These are phyloP conservation scores for Candida koratica DNA, from an alignment of 805 yeast genomes.

Conservation along the genomic window DNA sequence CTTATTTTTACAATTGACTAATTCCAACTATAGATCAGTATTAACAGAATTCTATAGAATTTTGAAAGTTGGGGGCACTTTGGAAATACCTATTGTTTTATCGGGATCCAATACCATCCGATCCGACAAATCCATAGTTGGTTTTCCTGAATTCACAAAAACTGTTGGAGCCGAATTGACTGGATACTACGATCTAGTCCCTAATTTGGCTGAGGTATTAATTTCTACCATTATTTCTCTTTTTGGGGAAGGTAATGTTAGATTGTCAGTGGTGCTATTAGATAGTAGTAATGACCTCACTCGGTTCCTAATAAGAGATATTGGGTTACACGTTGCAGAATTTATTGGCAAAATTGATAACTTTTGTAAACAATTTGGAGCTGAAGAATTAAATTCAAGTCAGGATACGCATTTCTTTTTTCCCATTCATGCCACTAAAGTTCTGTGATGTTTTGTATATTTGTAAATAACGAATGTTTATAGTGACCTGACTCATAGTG, in stretches of 20 bases:
- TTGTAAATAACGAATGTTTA: neutral
- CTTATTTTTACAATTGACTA: conserved; percentile 28
- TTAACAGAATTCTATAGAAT: conserved; percentile 34
- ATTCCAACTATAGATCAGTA: conserved; percentile 22
- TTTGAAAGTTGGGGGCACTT: conserved; percentile 31
- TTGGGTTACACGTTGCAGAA: conserved; percentile 29
- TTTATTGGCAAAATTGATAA: conserved; percentile 29
- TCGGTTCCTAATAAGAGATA: conserved; percentile 26
- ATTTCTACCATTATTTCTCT: conserved; percentile 21
- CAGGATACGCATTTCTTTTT: conserved; percentile 15
- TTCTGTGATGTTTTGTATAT: neutral
- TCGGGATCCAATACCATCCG: conserved; percentile 15
- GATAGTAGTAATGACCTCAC: conserved; percentile 29
- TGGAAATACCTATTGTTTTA: conserved; percentile 29
- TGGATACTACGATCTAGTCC: conserved; percentile 20
- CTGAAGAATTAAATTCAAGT: conserved; percentile 10
- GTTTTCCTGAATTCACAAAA: conserved; percentile 14
- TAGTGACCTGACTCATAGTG: neutral
- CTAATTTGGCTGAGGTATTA: conserved; percentile 22
- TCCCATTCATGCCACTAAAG: conserved; percentile 14
- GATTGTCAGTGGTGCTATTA: conserved; percentile 26
- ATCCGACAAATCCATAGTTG: conserved; percentile 12
- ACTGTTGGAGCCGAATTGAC: conserved; percentile 12
- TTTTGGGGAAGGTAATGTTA: conserved; percentile 35
- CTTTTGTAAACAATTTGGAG: conserved; percentile 21